Percentiles rank a stretch among this genome's conserved stretches.
phyloP scores from a whole-genome alignment of 257 asterid genomes.

The Knoxia roxburghii region DNA sequence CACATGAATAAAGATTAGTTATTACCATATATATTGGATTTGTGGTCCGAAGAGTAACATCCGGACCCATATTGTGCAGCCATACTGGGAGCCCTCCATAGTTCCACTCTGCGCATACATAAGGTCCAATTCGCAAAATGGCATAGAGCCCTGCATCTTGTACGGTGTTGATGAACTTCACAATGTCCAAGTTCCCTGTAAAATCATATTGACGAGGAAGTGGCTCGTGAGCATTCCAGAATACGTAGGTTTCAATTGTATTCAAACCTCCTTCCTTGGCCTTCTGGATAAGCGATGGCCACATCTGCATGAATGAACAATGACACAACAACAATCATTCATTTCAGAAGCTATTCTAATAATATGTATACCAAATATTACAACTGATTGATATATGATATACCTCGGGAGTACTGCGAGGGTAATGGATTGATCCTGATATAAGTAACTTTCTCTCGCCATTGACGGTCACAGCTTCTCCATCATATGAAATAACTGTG shows the following conservation, averaged over 20 bases:
- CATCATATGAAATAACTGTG: constrained; percentile 1
- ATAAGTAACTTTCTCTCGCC: not conserved
- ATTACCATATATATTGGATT: constrained; percentile 33
- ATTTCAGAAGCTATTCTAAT: too few relatives aligned
- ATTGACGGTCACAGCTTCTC: not conserved
- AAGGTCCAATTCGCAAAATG: constrained; percentile 46
- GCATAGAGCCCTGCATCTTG: constrained; percentile 42
- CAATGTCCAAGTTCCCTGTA: constrained; percentile 27
- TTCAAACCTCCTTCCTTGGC: constrained; percentile 48
- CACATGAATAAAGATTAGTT: too few relatives aligned
- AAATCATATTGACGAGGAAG: constrained; percentile 36
- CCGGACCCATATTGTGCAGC: constrained; percentile 27
- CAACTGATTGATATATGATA: too few relatives aligned
- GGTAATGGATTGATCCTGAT: constrained; percentile 7
- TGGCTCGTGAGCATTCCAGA: constrained; percentile 54
- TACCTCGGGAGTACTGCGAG: constrained; percentile 7
- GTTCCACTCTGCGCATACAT: constrained; percentile 51
- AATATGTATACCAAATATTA: too few relatives aligned
- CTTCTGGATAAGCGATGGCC: constrained; percentile 36
- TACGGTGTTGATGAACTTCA: constrained; percentile 31
- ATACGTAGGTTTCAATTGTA: constrained; percentile 43
- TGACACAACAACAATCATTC: too few relatives aligned
- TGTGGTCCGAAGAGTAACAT: constrained; percentile 32
- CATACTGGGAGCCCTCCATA: constrained; percentile 47
- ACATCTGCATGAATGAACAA: constrained; percentile 27